Evolutionary conservation across 148 eudicot genomes (phyloP).

Genomic region (Cornus florida): DNA sequence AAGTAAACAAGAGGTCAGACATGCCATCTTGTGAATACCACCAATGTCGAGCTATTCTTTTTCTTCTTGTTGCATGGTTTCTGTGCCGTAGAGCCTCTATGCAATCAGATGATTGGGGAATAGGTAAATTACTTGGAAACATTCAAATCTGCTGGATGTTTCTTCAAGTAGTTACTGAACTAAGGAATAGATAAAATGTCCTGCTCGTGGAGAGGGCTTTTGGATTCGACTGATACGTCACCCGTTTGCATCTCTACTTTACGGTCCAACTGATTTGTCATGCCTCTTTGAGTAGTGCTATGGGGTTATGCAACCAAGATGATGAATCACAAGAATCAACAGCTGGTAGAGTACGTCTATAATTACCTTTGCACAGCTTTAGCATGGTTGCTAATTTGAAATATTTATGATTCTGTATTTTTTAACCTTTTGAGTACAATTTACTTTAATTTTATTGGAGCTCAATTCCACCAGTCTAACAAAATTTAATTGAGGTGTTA

Average conservation of each 20-base stretch:
- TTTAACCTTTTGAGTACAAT: neutral
- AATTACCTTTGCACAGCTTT: too few relatives aligned
- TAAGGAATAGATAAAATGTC: neutral
- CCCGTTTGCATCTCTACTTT: neutral
- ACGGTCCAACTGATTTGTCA: neutral
- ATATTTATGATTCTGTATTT: neutral
- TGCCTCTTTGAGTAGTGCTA: neutral
- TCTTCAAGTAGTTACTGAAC: neutral
- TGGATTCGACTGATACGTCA: neutral
- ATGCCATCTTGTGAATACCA: constrained; percentile 30
- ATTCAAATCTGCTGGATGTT: neutral
- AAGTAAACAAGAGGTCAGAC: constrained; percentile 13
- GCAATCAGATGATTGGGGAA: neutral
- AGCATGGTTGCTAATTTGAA: neutral
- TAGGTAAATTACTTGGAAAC: neutral
- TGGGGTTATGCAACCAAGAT: neutral
- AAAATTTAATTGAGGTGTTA: neutral
- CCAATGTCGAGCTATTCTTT: constrained; percentile 18
- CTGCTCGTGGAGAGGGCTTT: neutral
- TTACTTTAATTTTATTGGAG: too few relatives aligned
- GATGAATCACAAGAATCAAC: neutral
- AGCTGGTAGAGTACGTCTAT: neutral
- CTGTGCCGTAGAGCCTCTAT: neutral
- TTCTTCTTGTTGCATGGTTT: constrained; percentile 25
- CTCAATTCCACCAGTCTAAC: neutral